Evolutionary conservation across 2,329 filamentous ascomycete species (phyloP).

Genomic region (Aspergillus clavatus): DNA sequence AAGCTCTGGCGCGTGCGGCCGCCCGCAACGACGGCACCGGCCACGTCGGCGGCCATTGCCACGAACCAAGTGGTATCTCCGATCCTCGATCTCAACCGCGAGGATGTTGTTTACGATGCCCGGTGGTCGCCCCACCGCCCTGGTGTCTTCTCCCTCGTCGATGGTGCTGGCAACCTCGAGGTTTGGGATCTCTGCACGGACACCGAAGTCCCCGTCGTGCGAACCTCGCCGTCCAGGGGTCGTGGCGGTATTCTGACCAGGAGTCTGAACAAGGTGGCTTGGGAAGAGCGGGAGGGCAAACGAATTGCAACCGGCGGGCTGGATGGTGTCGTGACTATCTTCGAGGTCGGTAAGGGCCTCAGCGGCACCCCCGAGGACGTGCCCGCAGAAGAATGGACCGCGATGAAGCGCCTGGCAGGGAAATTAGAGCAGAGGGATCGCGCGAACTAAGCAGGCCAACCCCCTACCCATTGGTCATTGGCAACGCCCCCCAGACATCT

Average conservation of each 20-base stretch:
- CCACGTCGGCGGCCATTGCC: constrained; percentile 30
- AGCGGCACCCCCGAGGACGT: constrained; percentile 78
- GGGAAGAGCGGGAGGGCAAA: constrained; percentile 86
- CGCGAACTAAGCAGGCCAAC: constrained; percentile 23
- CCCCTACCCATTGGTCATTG: too few relatives aligned
- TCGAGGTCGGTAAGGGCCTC: constrained; percentile 72
- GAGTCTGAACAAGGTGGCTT: constrained; percentile 89
- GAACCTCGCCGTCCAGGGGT: constrained; percentile 63
- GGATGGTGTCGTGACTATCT: constrained; percentile 84
- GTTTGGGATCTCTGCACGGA: constrained; percentile 93
- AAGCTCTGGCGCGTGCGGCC: constrained; percentile 89
- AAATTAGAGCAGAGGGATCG: constrained; percentile 58
- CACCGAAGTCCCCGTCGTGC: constrained; percentile 83
- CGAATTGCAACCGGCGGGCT: constrained; percentile 85
- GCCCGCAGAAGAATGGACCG: constrained; percentile 85
- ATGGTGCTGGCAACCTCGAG: constrained; percentile 86
- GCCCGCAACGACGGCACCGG: constrained; percentile 38
- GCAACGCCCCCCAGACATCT: too few relatives aligned
- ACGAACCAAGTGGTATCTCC: constrained; percentile 58
- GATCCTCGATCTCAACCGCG: constrained; percentile 82
- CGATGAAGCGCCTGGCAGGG: constrained; percentile 82
- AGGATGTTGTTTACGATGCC: constrained; percentile 95
- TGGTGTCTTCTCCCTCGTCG: constrained; percentile 89
- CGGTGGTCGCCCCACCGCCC: constrained; percentile 93
- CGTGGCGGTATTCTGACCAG: constrained; percentile 66